A percentile compares a stretch with the other conserved stretches of the same genome.
phyloP scores from a whole-genome alignment of 1,284 basidiomycete genomes.

The Malassezia slooffiae region DNA sequence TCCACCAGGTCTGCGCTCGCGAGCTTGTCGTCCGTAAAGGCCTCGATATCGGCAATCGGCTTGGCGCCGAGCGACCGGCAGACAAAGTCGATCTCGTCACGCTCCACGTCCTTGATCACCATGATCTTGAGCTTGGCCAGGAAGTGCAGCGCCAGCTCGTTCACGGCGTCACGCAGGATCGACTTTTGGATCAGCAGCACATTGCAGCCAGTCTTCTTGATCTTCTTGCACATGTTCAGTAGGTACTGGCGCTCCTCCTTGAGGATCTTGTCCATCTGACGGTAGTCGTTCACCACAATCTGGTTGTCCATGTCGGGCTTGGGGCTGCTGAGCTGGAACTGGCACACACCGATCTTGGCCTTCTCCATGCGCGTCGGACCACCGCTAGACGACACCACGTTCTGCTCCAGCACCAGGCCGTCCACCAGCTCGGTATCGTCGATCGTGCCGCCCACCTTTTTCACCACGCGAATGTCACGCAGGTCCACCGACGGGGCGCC shows the following conservation, averaged over 20 bases:
- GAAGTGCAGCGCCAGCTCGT: slow-evolving; percentile 96
- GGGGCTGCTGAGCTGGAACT: slow-evolving; percentile 94
- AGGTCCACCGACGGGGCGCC: slow-evolving; percentile 61
- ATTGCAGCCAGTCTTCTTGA: slow-evolving; percentile 98
- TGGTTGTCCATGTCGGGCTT: slow-evolving; percentile 99
- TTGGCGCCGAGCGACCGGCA: slow-evolving; percentile 89
- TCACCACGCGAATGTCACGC: slow-evolving; percentile 87
- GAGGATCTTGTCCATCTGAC: slow-evolving; percentile 99
- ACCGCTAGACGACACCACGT: slow-evolving; percentile 75
- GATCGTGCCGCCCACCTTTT: slow-evolving; percentile 97
- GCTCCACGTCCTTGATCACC: slow-evolving; percentile 93
- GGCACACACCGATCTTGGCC: slow-evolving; percentile 95
- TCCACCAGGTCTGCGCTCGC: slow-evolving; percentile 92
- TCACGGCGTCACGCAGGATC: slow-evolving; percentile 94
- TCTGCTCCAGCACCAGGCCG: slow-evolving; percentile 91
- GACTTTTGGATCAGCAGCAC: slow-evolving; percentile 97
- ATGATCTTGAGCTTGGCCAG: slow-evolving; percentile 94
- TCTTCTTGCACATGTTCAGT: slow-evolving; percentile 96
- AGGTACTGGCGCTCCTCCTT: slow-evolving; percentile 98
- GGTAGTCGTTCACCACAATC: slow-evolving; percentile 97
- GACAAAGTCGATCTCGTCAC: slow-evolving; percentile 97
- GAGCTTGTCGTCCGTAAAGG: slow-evolving; percentile 97
- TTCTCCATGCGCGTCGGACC: slow-evolving; percentile 94
- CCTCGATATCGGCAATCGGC: slow-evolving; percentile 93
- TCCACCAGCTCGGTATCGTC: slow-evolving; percentile 97